A percentile compares a stretch with the other conserved stretches of the same genome.
Conservation (phyloP, 805 yeast genomes). For the Zygosaccharomyces lentus region DNA sequence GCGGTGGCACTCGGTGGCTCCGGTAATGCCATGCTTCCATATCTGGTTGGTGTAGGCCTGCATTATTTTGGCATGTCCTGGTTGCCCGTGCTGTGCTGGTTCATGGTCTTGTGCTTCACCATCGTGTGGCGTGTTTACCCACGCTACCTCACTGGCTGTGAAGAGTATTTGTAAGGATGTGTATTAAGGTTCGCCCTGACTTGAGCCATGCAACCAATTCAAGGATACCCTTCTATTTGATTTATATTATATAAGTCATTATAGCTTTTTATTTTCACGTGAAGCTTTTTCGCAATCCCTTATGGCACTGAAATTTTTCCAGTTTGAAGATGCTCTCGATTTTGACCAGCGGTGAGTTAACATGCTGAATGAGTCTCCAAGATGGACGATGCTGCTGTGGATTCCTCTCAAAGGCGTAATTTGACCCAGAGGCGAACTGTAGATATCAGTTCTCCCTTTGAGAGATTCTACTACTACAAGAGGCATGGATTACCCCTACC, state of each 20-base stretch:
- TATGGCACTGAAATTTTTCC: background rate
- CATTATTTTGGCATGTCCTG: constrained; percentile 27
- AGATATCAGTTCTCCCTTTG: constrained; percentile 32
- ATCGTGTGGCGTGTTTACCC: constrained; percentile 31
- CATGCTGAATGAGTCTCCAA: background rate
- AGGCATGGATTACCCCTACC: constrained; percentile 31
- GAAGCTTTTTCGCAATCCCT: background rate
- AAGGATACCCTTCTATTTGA: background rate
- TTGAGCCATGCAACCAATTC: background rate
- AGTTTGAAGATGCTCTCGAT: background rate
- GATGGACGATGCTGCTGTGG: constrained; percentile 9
- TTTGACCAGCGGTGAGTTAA: background rate
- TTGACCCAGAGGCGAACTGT: constrained; percentile 33
- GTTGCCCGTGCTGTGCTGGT: constrained; percentile 29
- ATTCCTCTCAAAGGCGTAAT: constrained; percentile 26
- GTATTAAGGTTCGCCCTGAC: background rate
- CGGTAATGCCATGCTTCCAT: constrained; percentile 77
- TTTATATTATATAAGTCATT: background rate
- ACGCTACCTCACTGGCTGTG: constrained; percentile 22
- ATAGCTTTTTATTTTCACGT: constrained; percentile 2
- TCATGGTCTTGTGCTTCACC: constrained; percentile 20
- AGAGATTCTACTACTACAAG: constrained; percentile 25
- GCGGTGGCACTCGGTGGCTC: constrained; percentile 77
- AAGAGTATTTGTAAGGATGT: constrained; percentile 18
- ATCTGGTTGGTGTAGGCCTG: constrained; percentile 47